These are phyloP conservation scores for Colletotrichum aenigma DNA, from an alignment of 2,329 filamentous ascomycete genomes.

Conservation along the genomic window DNA sequence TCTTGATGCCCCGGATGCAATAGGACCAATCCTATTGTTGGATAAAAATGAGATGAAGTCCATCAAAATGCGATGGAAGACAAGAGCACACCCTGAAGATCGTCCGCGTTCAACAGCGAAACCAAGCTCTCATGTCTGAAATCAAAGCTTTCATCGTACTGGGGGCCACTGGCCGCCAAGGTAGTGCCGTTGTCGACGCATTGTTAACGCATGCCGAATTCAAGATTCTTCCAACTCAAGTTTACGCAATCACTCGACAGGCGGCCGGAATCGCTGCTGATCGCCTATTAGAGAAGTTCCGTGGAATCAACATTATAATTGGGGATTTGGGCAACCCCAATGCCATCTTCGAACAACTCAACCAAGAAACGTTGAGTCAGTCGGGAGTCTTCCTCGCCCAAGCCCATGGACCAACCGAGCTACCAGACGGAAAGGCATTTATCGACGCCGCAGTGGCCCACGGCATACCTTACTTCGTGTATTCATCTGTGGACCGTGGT, in stretches of 20 bases:
- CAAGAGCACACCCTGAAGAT: neutral
- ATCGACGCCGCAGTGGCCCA: constrained; percentile 54
- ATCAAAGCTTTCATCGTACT: constrained; percentile 25
- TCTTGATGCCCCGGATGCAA: neutral
- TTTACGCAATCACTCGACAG: constrained; percentile 54
- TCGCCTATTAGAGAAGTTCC: neutral
- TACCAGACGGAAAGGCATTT: constrained; percentile 55
- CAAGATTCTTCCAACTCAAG: constrained; percentile 43
- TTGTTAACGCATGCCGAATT: constrained; percentile 32
- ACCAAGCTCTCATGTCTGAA: neutral
- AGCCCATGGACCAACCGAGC: constrained; percentile 40
- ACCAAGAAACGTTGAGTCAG: neutral
- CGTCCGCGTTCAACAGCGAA: neutral
- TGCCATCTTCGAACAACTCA: neutral
- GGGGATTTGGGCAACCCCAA: neutral
- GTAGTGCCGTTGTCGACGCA: constrained; percentile 29
- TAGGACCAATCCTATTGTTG: neutral
- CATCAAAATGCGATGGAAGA: neutral
- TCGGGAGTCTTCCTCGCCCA: constrained; percentile 25
- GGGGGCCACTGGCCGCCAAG: constrained; percentile 34
- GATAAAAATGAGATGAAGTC: neutral
- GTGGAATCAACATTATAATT: neutral
- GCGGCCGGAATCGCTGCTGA: neutral
- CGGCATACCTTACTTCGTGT: constrained; percentile 62
- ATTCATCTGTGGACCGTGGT: constrained; percentile 68